Conservation (phyloP, 768 basidiomycete genomes). For the Suillus brevipes region DNA sequence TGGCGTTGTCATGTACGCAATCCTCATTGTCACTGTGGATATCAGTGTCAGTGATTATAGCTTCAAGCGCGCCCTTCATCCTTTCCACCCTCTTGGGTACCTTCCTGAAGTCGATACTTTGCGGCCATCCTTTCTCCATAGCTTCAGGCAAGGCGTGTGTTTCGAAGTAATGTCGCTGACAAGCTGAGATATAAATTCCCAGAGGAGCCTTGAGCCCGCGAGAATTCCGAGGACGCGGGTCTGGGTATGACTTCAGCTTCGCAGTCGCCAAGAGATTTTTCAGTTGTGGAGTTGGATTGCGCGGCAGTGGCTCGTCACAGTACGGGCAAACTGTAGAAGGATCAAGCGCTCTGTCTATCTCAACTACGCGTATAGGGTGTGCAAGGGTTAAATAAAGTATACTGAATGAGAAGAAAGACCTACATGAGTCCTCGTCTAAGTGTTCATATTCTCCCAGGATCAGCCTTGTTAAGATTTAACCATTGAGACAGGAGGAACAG, state of each 20-base stretch:
- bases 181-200: conserved; percentile 61
- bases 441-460: not conserved
- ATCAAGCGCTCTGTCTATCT: conserved; percentile 52
- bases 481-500: not conserved
- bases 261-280: conserved; percentile 52
- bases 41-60: conserved; percentile 50
- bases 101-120: conserved; percentile 60
- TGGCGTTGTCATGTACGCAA: conserved; percentile 7
- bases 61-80: conserved; percentile 48
- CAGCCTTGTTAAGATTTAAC: not conserved
- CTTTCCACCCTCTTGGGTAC: conserved; percentile 54
- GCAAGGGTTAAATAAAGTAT: conserved; percentile 4
- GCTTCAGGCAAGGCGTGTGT: conserved; percentile 71
- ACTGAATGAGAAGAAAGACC: conserved; percentile 15
- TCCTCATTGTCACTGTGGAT: conserved; percentile 24
- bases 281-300: conserved; percentile 59
- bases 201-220: conserved; percentile 56
- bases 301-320: conserved; percentile 72
- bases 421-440: conserved; percentile 44
- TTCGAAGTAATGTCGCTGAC: conserved; percentile 81
- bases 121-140: conserved; percentile 73
- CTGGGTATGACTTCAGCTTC: conserved; percentile 52
- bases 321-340: conserved; percentile 76
- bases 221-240: conserved; percentile 69
- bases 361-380: conserved; percentile 38